phyloP scores from a whole-genome alignment of 2,329 filamentous ascomycete species.

The Eutypa lata region DNA sequence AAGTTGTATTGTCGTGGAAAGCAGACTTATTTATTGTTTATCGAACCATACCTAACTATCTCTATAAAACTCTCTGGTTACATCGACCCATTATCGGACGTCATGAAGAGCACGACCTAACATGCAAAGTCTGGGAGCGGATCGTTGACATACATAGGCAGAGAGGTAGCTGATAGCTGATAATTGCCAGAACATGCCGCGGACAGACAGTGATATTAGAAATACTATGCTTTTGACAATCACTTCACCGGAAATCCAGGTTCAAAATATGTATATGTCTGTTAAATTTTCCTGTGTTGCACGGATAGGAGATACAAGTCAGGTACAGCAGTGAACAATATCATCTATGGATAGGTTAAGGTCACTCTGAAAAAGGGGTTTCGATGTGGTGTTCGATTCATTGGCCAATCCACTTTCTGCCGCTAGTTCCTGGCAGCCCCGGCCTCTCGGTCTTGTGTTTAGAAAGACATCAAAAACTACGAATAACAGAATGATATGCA shows the following conservation, averaged over 20 bases:
- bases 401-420: neutral
- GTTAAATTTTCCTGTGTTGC: too few species aligned
- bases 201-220: too few species aligned
- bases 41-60: neutral
- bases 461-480: too few species aligned
- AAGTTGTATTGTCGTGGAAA: neutral
- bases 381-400: neutral
- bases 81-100: conserved; percentile 1
- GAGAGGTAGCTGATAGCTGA: too few species aligned
- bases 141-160: too few species aligned
- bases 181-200: too few species aligned
- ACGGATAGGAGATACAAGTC: too few species aligned
- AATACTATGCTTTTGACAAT: too few species aligned
- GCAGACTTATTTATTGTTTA: neutral
- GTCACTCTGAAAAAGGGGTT: neutral
- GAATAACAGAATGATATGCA: neutral
- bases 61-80: neutral
- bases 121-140: neutral
- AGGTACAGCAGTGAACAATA: too few species aligned
- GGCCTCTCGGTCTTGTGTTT: neutral
- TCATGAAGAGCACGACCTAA: neutral
- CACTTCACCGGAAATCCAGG: too few species aligned
- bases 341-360: too few species aligned
- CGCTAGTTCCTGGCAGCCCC: neutral
- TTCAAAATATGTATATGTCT: too few species aligned